Conservation (phyloP, 352 stramenopile species). For the Phytophthora chlamydospora region DNA sequence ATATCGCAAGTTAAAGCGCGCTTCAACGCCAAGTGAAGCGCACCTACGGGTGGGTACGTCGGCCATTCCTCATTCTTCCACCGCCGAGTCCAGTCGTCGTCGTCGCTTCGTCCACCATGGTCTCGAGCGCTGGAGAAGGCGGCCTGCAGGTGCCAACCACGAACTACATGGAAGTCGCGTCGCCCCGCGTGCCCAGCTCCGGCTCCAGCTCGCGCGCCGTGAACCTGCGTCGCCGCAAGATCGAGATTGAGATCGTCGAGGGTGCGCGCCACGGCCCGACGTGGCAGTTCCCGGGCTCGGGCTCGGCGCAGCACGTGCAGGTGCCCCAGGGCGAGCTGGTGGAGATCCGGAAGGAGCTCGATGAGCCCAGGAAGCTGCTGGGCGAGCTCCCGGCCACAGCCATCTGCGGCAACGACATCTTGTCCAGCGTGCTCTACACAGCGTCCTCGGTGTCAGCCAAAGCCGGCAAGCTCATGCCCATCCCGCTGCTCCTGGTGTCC, state of each 20-base stretch:
- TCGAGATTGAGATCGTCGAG: constrained; percentile 56
- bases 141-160: constrained; percentile 22
- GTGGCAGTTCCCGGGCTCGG: constrained; percentile 51
- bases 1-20: constrained; percentile 12
- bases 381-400: constrained; percentile 76
- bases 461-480: constrained; percentile 77
- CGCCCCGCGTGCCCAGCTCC: constrained; percentile 20
- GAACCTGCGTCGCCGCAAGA: constrained; percentile 47
- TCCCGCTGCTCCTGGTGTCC: constrained; percentile 79
- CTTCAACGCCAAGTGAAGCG: not conserved
- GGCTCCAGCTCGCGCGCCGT: constrained; percentile 20
- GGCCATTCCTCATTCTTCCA: constrained; percentile 25
- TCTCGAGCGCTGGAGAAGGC: constrained; percentile 22
- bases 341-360: constrained; percentile 40
- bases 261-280: constrained; percentile 30
- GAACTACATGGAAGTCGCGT: constrained; percentile 34
- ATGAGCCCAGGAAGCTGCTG: constrained; percentile 46
- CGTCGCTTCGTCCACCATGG: constrained; percentile 16
- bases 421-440: constrained; percentile 85
- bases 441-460: constrained; percentile 45
- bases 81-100: constrained; percentile 11
- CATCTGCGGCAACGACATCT: constrained; percentile 92
- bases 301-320: constrained; percentile 41
- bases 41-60: not conserved
- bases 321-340: constrained; percentile 40